These are phyloP conservation scores for Corymbia maculata DNA, from an alignment of 345 rosid genomes.

Conservation along the genomic window DNA sequence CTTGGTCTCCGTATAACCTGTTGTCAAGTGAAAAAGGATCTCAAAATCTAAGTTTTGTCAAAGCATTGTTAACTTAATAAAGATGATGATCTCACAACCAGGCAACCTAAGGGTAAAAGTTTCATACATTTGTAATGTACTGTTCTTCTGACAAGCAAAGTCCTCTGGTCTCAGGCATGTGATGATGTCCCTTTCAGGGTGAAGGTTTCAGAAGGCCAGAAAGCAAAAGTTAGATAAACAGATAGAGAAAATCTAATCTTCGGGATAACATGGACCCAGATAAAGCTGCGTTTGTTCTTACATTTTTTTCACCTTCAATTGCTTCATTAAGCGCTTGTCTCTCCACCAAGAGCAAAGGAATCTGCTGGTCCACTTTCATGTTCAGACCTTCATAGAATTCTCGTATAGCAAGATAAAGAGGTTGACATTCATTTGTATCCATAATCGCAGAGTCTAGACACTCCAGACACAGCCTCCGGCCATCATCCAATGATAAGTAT, in stretches of 20 bases:
- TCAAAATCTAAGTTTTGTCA: background rate
- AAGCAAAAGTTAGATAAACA: background rate
- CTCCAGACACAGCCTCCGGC: conserved; percentile 36
- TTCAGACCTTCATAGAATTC: conserved; percentile 43
- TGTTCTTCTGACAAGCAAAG: conserved; percentile 98
- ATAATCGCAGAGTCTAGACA: conserved; percentile 40
- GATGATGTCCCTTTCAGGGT: conserved; percentile 72
- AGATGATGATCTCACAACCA: background rate
- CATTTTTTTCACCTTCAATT: conserved; percentile 24
- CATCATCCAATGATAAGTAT: conserved; percentile 43
- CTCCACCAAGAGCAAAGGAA: conserved; percentile 47
- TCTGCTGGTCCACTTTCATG: conserved; percentile 39
- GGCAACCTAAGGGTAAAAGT: background rate
- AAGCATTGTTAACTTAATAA: background rate
- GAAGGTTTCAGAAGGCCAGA: background rate
- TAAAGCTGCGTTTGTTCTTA: background rate
- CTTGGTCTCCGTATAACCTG: conserved; percentile 83
- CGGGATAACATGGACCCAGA: background rate
- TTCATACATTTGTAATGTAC: conserved; percentile 68
- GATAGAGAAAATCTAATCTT: background rate
- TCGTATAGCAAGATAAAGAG: conserved; percentile 35
- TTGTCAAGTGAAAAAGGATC: background rate
- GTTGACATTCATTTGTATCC: conserved; percentile 48
- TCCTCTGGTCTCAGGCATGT: conserved; percentile 96
- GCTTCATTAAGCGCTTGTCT: conserved; percentile 30